Evolutionary conservation across 2,329 filamentous ascomycete genomes (phyloP).

Genomic region (Trichoderma lentiforme): DNA sequence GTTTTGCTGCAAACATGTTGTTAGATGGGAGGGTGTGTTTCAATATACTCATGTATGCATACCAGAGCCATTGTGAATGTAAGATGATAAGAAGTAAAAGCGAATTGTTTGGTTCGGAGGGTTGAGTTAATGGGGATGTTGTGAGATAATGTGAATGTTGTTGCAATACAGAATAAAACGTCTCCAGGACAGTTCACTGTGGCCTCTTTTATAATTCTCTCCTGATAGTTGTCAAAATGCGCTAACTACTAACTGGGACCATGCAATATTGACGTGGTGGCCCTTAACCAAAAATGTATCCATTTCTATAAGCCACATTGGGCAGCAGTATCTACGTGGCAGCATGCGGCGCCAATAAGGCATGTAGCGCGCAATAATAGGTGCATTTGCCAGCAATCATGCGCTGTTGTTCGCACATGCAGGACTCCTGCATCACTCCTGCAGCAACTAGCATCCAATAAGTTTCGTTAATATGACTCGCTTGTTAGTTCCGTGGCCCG

Average conservation of each 20-base stretch:
- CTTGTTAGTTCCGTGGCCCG: slow-evolving; percentile 3
- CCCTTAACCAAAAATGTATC: background rate
- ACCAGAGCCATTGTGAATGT: background rate
- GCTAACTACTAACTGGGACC: background rate
- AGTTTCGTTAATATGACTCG: background rate
- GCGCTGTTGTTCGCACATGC: slow-evolving; percentile 13
- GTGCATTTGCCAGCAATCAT: slow-evolving; percentile 13
- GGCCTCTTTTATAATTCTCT: background rate
- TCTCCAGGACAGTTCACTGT: background rate
- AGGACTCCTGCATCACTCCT: background rate
- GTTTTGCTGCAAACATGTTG: background rate
- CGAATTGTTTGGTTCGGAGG: background rate
- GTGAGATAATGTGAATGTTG: background rate
- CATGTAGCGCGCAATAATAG: slow-evolving; percentile 11
- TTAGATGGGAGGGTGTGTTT: background rate
- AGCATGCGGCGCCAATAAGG: slow-evolving; percentile 3
- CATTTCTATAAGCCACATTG: slow-evolving; percentile 11
- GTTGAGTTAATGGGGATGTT: background rate
- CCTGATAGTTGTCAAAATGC: background rate
- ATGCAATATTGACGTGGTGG: background rate
- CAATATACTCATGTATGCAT: background rate
- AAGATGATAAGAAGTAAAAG: too few relatives aligned
- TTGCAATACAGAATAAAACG: background rate
- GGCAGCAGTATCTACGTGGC: slow-evolving; percentile 11
- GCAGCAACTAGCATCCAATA: slow-evolving; percentile 12